Evolutionary conservation across 176 grass and related monocot species (phyloP), one percentile per base, ranked within the genome.

Genomic region (Aegilops longissima): DNA sequence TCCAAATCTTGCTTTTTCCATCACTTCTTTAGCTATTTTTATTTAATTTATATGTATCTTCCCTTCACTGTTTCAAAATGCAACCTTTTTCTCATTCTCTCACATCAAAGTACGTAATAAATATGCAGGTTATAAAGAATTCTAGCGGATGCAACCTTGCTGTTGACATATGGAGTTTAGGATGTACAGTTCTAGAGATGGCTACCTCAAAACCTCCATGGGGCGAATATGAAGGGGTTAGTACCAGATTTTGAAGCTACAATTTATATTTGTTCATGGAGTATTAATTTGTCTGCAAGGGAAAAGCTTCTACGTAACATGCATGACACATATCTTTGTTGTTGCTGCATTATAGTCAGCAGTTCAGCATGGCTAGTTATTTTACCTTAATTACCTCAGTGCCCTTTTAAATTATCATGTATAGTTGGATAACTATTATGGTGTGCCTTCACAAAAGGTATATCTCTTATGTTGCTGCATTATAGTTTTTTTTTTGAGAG

Each of bases 161-260:
- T 56, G 97, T 99, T 77, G 97, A 99, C 84, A 93, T 99, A 80
- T 99, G 97, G 97, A 99, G 97, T 82, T 92, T 99, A 91, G 97
- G 97, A 73, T 99, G 97, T 83, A 99, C 97, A 33, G 94, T 99
- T 63, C 82, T 99, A 86, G 97, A 99, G 83, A 99, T 99, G 97
- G 94, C 94, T 84, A 99, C 97, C 29, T 94, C 94, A 91, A 99
- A 99, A 91, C 97, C 97, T 88, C 97, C 97, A 68, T 96, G 97
- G 97, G 94, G 97, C 61, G 94, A 99, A 79, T 99, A 99, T 86
- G 97, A 99, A 92, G 97, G 97, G 97, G 97, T 99, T 81, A 70
- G 89, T 87, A 83, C 51, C 89, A 65, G 36, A 84, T 61, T 87
- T 38, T 87, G 30, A 80, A 85, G 61, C 77, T 91, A 81, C 47